Percentiles rank a stretch among this genome's conserved stretches.
These are phyloP conservation scores for Castanea sativa DNA, from an alignment of 306 rosid species.

Conservation along the genomic window DNA sequence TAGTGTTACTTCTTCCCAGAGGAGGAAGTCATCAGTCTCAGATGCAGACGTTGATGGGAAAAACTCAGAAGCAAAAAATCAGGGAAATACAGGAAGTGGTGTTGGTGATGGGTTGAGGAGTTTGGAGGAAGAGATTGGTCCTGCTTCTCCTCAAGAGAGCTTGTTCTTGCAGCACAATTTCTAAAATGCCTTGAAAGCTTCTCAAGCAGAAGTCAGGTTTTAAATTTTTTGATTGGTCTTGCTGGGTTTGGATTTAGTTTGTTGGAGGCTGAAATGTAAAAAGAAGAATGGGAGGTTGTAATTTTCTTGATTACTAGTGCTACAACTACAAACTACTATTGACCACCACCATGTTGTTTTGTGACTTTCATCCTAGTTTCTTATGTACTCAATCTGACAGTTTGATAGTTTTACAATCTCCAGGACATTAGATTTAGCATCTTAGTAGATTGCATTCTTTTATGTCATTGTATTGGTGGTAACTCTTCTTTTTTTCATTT, in stretches of 20 bases:
- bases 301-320: constrained; percentile 1
- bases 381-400: background rate
- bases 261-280: constrained; percentile 4
- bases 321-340: background rate
- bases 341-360: background rate
- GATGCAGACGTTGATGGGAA: constrained; percentile 83
- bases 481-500: background rate
- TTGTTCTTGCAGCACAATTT: constrained; percentile 89
- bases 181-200: constrained; percentile 13
- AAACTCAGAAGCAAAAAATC: constrained; percentile 54
- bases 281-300: background rate
- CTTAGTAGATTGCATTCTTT: background rate
- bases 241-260: background rate
- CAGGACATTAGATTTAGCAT: background rate
- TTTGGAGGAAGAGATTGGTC: constrained; percentile 94
- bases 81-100: constrained; percentile 43
- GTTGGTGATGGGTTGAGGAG: constrained; percentile 81
- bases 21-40: constrained; percentile 86
- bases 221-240: background rate
- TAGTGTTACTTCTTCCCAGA: constrained; percentile 93
- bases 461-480: background rate
- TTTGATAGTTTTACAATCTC: background rate
- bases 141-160: constrained; percentile 89
- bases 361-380: background rate
- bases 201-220: constrained; percentile 14